Evolutionary conservation across 257 asterid species (phyloP).

Genomic region (Plantago elongata): DNA sequence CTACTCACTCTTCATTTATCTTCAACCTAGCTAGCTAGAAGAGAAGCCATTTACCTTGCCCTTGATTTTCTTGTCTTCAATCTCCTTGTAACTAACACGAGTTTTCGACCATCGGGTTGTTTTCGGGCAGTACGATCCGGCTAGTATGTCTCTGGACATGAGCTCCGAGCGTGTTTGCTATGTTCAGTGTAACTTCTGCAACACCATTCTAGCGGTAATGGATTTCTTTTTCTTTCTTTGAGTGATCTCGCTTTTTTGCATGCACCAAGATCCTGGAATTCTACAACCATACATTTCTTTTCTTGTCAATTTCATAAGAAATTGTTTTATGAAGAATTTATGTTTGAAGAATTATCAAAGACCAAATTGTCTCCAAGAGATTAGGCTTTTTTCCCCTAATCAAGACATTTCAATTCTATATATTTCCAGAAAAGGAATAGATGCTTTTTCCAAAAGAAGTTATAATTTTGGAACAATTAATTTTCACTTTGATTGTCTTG

Average conservation of each 20-base stretch:
- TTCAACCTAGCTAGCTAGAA: too few relatives aligned
- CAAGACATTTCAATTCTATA: background rate
- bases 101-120: background rate
- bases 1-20: slow-evolving; percentile 9
- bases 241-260: slow-evolving; percentile 17
- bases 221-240: background rate
- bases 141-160: slow-evolving; percentile 63
- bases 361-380: background rate
- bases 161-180: slow-evolving; percentile 78
- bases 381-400: background rate
- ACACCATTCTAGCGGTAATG: slow-evolving; percentile 82
- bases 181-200: slow-evolving; percentile 92
- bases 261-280: slow-evolving; percentile 13
- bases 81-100: too few relatives aligned
- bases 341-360: background rate
- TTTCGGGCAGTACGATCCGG: slow-evolving; percentile 21
- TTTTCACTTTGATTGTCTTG: slow-evolving; percentile 26
- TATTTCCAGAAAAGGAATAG: background rate
- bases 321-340: background rate
- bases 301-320: slow-evolving; percentile 4
- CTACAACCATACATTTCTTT: background rate
- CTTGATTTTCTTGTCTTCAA: too few relatives aligned
- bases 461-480: slow-evolving; percentile 12
- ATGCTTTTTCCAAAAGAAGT: slow-evolving; percentile 14
- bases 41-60: too few relatives aligned